Conservation (phyloP, 805 yeast species). For the Ogataea saltuana region DNA sequence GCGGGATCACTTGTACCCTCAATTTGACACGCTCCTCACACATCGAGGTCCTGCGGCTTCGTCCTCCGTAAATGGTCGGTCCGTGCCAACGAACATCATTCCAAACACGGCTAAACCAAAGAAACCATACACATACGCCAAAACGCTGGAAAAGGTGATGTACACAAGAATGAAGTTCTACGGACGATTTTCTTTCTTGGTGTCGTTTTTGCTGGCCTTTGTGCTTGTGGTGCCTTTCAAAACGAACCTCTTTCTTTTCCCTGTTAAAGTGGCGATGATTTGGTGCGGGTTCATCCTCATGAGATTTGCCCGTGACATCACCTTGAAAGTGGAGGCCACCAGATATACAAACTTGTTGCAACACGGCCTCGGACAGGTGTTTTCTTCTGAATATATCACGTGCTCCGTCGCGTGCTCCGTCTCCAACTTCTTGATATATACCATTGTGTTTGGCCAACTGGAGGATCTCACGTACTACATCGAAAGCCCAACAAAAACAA, state of each 20-base stretch:
- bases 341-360: slow-evolving; percentile 28
- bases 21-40: slow-evolving; percentile 1
- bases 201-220: slow-evolving; percentile 23
- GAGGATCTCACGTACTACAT: slow-evolving; percentile 28
- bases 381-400: slow-evolving; percentile 27
- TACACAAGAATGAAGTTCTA: slow-evolving; percentile 32
- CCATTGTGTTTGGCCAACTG: slow-evolving; percentile 26
- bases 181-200: slow-evolving; percentile 27
- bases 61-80: neutral
- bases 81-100: neutral
- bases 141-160: slow-evolving; percentile 27
- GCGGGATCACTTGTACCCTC: neutral
- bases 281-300: slow-evolving; percentile 34
- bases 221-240: slow-evolving; percentile 26
- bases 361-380: slow-evolving; percentile 27
- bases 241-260: slow-evolving; percentile 24
- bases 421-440: slow-evolving; percentile 24
- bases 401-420: slow-evolving; percentile 23
- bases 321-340: slow-evolving; percentile 29
- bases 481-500: slow-evolving; percentile 39
- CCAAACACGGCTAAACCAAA: slow-evolving; percentile 10
- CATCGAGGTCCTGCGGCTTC: neutral
- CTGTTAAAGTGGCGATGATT: slow-evolving; percentile 27
- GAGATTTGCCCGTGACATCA: slow-evolving; percentile 32
- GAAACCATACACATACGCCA: slow-evolving; percentile 26